phyloP scores from a whole-genome alignment of 2,329 filamentous ascomycete genomes.

The Epichloe brachyelytri region DNA sequence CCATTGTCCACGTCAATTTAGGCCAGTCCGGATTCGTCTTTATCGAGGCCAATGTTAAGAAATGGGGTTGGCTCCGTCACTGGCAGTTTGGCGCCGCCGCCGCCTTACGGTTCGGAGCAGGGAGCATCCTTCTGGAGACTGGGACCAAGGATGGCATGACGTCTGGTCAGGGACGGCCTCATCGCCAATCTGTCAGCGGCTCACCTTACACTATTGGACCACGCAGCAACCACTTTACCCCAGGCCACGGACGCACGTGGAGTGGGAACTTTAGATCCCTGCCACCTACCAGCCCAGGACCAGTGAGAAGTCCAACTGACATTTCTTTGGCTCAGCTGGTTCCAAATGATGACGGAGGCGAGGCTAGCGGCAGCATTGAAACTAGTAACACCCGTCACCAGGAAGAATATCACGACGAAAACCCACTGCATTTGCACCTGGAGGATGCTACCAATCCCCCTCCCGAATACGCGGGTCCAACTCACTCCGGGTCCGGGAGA shows the following conservation, averaged over 20 bases:
- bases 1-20: conserved; percentile 90
- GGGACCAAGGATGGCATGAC: conserved; percentile 52
- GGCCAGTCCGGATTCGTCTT: conserved; percentile 97
- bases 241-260: conserved; percentile 59
- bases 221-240: conserved; percentile 36
- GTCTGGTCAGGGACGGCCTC: conserved; percentile 28
- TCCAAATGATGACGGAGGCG: conserved; percentile 57
- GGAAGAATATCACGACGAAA: conserved; percentile 20
- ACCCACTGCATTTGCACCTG: conserved; percentile 27
- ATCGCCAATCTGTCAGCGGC: conserved; percentile 32
- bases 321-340: conserved; percentile 85
- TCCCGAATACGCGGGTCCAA: conserved; percentile 59
- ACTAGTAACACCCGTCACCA: conserved; percentile 12
- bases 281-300: conserved; percentile 73
- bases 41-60: conserved; percentile 98
- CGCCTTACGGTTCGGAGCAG: conserved; percentile 92
- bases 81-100: conserved; percentile 84
- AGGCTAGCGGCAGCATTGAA: conserved; percentile 25
- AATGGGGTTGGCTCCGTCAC: conserved; percentile 95
- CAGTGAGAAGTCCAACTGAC: conserved; percentile 81
- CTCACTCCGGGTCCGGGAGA: conserved; percentile 43
- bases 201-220: conserved; percentile 24
- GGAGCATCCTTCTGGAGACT: conserved; percentile 85
- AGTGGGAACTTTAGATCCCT: conserved; percentile 69
- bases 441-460: conserved; percentile 49